Evolutionary conservation across 768 basidiomycete species (phyloP), one percentile per base, ranked within the genome.

Genomic region (Asterophora lycoperdoides): DNA sequence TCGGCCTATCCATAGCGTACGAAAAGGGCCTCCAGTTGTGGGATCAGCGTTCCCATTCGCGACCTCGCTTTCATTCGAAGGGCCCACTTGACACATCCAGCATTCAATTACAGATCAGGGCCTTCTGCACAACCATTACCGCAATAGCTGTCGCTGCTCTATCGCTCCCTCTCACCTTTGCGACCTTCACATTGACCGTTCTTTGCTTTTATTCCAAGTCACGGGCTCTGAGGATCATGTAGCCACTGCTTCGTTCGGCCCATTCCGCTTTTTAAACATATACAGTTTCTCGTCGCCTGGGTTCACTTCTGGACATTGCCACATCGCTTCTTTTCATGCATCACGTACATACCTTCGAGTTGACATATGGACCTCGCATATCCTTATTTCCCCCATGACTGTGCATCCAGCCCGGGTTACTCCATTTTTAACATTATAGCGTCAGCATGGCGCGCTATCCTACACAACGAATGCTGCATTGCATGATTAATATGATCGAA

Each of bases 141-240:
- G 54, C 63, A n/a, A 42, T 65, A 13, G 51, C 63, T 8, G 59
- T 62, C 41, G 57, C 61, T 18, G 59, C 60, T 46, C 33, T 72
- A 37, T 65, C 68, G 10, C 54, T 72, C 44, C 66, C 68, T 26
- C 51, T 71, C 48, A 65, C 71, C 13, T 59, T 70, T 34, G 61
- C 69, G 11, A 69, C 68, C 20, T 42, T 74, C 19, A 60, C 68
- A 37, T 55, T 72, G 42, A 70, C 67, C 30, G 57, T 74, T 39
- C 52, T 73, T 32, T 74, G 70, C 52, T 74, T 67, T 56, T 73
- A 73, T 59, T 69, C 67, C 19, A 63, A 60, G 35, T 68, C 71
- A 5, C 58, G 60, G 36, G 65, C 67, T 26, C 60, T 72, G 44
- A 60, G 70, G 44, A 63, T 71, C 43, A 52, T 70, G 20, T 69